A percentile compares a stretch with the other conserved stretches of the same genome.
Conservation (phyloP, 768 basidiomycete species). For the Paxillus ammoniavirescens region DNA sequence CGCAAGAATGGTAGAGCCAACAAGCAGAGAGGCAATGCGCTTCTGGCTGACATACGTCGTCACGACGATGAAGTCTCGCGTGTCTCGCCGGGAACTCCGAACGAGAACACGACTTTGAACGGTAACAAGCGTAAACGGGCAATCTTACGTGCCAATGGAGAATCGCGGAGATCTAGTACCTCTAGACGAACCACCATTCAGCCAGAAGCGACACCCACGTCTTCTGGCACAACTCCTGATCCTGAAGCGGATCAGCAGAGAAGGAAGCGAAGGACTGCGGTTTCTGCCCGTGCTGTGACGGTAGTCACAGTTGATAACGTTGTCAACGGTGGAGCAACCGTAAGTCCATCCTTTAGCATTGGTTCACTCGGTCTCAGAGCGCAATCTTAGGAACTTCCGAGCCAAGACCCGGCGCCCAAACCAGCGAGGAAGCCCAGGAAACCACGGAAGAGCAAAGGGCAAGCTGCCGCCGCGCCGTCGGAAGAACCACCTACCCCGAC, state of each 20-base stretch:
- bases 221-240: constrained; percentile 53
- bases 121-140: constrained; percentile 42
- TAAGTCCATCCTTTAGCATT: constrained; percentile 11
- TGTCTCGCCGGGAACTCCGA: constrained; percentile 19
- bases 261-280: constrained; percentile 38
- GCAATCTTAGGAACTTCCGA: background rate
- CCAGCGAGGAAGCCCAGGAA: constrained; percentile 31
- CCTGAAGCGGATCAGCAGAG: constrained; percentile 62
- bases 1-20: constrained; percentile 55
- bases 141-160: constrained; percentile 28
- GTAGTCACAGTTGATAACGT: constrained; percentile 33
- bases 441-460: constrained; percentile 31
- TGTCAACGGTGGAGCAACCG: constrained; percentile 31
- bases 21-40: constrained; percentile 79
- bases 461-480: constrained; percentile 22
- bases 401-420: constrained; percentile 30
- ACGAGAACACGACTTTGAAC: constrained; percentile 24
- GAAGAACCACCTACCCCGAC: constrained; percentile 21
- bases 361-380: constrained; percentile 12
- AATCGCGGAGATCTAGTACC: constrained; percentile 32
- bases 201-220: constrained; percentile 46
- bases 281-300: constrained; percentile 25
- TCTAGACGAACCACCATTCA: constrained; percentile 43
- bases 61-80: constrained; percentile 55
- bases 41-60: constrained; percentile 77